Conservation (phyloP, 1,139 yeast species). For the Geotrichum klebahnii region DNA sequence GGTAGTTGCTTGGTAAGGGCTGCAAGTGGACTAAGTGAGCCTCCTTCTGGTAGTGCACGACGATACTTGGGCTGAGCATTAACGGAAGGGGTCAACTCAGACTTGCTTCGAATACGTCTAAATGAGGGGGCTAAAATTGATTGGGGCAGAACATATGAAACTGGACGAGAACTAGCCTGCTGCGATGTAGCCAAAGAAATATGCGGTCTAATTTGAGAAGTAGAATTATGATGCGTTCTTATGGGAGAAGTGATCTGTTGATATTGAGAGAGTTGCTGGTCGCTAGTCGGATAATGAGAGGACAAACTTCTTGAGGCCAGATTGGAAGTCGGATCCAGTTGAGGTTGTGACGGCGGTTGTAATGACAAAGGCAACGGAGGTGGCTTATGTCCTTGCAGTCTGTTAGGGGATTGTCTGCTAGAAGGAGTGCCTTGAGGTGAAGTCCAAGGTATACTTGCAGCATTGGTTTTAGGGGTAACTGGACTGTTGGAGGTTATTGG, state of each 20-base stretch:
- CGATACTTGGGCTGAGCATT: conserved; percentile 72
- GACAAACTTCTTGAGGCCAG: conserved; percentile 36
- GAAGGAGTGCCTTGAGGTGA: conserved; percentile 14
- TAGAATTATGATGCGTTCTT: conserved; percentile 15
- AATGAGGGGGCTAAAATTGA: conserved; percentile 41
- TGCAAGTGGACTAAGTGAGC: conserved; percentile 77
- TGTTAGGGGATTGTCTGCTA: not conserved
- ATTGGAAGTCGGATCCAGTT: conserved; percentile 44
- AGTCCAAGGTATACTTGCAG: conserved; percentile 10
- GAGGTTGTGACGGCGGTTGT: conserved; percentile 37
- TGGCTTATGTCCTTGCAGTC: not conserved
- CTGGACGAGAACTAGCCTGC: too few species aligned
- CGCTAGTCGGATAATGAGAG: conserved; percentile 28
- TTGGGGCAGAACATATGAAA: too few species aligned
- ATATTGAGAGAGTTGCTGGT: conserved; percentile 7
- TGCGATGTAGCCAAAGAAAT: conserved; percentile 9
- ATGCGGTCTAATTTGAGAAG: conserved; percentile 18
- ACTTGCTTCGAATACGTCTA: conserved; percentile 43
- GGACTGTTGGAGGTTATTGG: conserved; percentile 12
- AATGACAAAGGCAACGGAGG: conserved; percentile 11
- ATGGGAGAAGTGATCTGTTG: not conserved
- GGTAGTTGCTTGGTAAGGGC: conserved; percentile 77
- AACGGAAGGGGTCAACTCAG: conserved; percentile 60
- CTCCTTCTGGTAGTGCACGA: conserved; percentile 72
- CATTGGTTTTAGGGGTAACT: not conserved